Evolutionary conservation across 257 asterid genomes (phyloP).

Genomic region (Penstemon eatonii): DNA sequence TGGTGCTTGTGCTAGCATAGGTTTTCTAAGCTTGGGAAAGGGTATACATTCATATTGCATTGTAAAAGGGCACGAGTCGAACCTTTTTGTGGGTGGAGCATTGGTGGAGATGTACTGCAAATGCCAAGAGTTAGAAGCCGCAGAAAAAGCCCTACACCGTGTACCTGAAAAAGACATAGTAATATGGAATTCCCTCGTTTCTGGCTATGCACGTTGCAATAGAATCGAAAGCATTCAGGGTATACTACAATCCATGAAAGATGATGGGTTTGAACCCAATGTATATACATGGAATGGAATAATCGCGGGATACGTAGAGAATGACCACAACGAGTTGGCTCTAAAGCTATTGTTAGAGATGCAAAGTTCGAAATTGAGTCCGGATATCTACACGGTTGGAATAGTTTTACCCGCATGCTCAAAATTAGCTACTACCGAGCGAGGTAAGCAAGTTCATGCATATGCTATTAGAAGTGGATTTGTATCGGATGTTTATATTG

Average conservation of each 20-base stretch:
- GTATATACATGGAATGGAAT: slow-evolving; percentile 76
- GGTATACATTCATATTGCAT: slow-evolving; percentile 62
- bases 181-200: slow-evolving; percentile 66
- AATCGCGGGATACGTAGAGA: slow-evolving; percentile 62
- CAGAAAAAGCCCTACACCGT: slow-evolving; percentile 49
- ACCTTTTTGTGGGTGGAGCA: slow-evolving; percentile 70
- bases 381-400: slow-evolving; percentile 73
- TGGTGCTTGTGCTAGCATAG: slow-evolving; percentile 51
- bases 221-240: slow-evolving; percentile 34
- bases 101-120: slow-evolving; percentile 72
- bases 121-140: slow-evolving; percentile 54
- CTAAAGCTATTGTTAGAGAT: slow-evolving; percentile 48
- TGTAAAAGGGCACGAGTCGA: slow-evolving; percentile 51
- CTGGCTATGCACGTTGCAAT: slow-evolving; percentile 59
- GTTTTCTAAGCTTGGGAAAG: slow-evolving; percentile 45
- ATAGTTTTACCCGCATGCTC: slow-evolving; percentile 60
- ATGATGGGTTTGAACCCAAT: slow-evolving; percentile 64
- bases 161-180: slow-evolving; percentile 53
- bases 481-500: slow-evolving; percentile 51
- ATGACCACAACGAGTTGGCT: slow-evolving; percentile 58
- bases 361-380: slow-evolving; percentile 57
- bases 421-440: slow-evolving; percentile 53
- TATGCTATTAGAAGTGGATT: slow-evolving; percentile 55
- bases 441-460: slow-evolving; percentile 73
- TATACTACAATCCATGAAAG: slow-evolving; percentile 53